Conservation (phyloP, 2,329 filamentous ascomycete genomes). For the Cylindrodendrum hubeiense region DNA sequence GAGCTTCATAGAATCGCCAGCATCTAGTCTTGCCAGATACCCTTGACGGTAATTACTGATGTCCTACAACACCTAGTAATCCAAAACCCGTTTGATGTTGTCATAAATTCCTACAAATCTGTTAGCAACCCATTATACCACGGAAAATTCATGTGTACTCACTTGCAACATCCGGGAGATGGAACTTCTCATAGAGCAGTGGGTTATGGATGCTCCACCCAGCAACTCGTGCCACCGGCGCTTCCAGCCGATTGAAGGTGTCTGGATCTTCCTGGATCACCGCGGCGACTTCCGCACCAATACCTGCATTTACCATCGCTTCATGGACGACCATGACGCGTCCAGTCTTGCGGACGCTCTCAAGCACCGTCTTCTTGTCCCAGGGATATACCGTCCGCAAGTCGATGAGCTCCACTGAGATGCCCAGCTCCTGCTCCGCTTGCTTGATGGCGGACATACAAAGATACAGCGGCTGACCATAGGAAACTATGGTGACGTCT, state of each 20-base stretch:
- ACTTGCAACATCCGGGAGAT: constrained; percentile 89
- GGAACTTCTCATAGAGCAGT: constrained; percentile 82
- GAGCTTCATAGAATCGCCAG: background rate
- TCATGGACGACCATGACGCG: constrained; percentile 91
- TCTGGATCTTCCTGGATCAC: constrained; percentile 82
- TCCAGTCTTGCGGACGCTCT: constrained; percentile 89
- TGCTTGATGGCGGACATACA: constrained; percentile 82
- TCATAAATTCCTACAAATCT: constrained; percentile 73
- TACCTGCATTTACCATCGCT: constrained; percentile 89
- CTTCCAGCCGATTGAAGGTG: constrained; percentile 86
- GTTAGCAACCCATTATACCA: constrained; percentile 16
- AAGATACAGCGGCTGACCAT: constrained; percentile 89
- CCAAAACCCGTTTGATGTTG: constrained; percentile 73
- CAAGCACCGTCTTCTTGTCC: constrained; percentile 84
- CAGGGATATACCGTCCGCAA: constrained; percentile 91
- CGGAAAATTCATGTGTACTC: constrained; percentile 58
- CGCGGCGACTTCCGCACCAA: constrained; percentile 90
- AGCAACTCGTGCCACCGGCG: constrained; percentile 85
- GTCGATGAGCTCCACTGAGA: constrained; percentile 88
- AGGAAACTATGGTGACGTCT: constrained; percentile 87
- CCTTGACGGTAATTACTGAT: background rate
- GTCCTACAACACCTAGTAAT: constrained; percentile 63
- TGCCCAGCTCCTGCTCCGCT: constrained; percentile 79
- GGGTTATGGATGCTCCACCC: constrained; percentile 92
- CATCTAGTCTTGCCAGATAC: background rate